A percentile compares a stretch with the other conserved stretches of the same genome.
These are phyloP conservation scores for Trebouxia sp. DNA, from an alignment of 139 green algal genomes.

Conservation along the genomic window DNA sequence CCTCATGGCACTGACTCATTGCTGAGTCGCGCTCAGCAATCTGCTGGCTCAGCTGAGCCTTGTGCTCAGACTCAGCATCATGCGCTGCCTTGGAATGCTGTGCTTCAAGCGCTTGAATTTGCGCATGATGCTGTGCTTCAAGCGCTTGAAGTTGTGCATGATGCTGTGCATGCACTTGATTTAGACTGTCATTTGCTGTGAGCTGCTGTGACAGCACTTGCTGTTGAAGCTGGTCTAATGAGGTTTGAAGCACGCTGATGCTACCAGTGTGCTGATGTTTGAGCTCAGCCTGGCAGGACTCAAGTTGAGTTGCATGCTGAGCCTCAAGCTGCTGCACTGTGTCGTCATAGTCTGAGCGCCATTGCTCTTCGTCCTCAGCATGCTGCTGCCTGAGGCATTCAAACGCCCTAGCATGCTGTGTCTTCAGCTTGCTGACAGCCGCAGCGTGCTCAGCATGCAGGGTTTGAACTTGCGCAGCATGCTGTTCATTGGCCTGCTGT, in stretches of 20 bases:
- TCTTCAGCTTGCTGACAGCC: background rate
- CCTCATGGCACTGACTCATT: background rate
- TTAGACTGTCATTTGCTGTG: too few relatives aligned
- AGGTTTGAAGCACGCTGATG: background rate
- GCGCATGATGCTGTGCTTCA: background rate
- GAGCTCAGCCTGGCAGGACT: constrained; percentile 1
- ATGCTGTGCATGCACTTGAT: too few relatives aligned
- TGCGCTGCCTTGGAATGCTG: background rate
- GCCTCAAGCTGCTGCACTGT: constrained; percentile 5
- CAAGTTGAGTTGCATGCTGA: background rate
- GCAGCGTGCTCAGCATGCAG: constrained; percentile 6
- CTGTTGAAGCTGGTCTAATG: background rate
- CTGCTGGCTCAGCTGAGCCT: background rate
- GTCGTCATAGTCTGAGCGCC: constrained; percentile 3
- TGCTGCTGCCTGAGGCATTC: background rate
- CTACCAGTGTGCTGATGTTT: background rate
- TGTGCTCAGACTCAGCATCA: background rate
- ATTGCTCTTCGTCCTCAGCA: background rate
- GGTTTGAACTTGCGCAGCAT: background rate
- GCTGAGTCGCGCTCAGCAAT: background rate
- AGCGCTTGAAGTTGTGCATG: too few relatives aligned
- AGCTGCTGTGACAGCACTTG: background rate
- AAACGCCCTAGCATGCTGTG: background rate
- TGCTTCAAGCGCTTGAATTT: background rate
- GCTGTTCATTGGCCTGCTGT: background rate